phyloP scores from a whole-genome alignment of 352 stramenopile species.

The Phytopythium chamaehyphon region DNA sequence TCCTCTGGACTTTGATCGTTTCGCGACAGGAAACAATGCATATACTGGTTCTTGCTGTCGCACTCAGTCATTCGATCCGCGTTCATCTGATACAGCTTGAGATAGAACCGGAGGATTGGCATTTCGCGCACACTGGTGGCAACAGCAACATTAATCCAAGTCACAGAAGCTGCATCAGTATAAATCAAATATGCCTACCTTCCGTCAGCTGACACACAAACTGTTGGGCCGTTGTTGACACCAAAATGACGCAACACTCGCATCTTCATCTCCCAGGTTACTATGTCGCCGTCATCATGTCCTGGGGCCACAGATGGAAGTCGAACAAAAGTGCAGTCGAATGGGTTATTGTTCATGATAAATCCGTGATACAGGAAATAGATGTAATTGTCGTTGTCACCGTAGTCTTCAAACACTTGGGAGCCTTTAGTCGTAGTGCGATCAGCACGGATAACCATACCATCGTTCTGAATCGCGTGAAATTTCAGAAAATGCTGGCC shows the following conservation, averaged over 20 bases:
- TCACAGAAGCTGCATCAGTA: neutral
- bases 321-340: constrained; percentile 78
- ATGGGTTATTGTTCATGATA: constrained; percentile 79
- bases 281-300: neutral
- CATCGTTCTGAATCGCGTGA: constrained; percentile 33
- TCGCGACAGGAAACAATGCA: constrained; percentile 24
- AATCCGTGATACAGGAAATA: constrained; percentile 92
- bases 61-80: constrained; percentile 18
- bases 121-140: constrained; percentile 9
- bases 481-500: constrained; percentile 59
- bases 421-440: constrained; percentile 17
- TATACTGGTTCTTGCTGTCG: constrained; percentile 16
- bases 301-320: constrained; percentile 17
- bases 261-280: constrained; percentile 16
- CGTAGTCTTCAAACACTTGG: constrained; percentile 94
- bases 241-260: constrained; percentile 20
- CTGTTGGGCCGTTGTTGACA: constrained; percentile 24
- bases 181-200: constrained; percentile 13
- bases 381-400: constrained; percentile 90
- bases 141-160: neutral
- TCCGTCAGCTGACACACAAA: constrained; percentile 30
- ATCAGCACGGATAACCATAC: constrained; percentile 68
- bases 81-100: constrained; percentile 18
- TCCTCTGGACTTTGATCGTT: constrained; percentile 3
- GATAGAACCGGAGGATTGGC: constrained; percentile 30